Evolutionary conservation across 2,329 filamentous ascomycete species (phyloP).

Genomic region (Lachnellula occidentalis): DNA sequence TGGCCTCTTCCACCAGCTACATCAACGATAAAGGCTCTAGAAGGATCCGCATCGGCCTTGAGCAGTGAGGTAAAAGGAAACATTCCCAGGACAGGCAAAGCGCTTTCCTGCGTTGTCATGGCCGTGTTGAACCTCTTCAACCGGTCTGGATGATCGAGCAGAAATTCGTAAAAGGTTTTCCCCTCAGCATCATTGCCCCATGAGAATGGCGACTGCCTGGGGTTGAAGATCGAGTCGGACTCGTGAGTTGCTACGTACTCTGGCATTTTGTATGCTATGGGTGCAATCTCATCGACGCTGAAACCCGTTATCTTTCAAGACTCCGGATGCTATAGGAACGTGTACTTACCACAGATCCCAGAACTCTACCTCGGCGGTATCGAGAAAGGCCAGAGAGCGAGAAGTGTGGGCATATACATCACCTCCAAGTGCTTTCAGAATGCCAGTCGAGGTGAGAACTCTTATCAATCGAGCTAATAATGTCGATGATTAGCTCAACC

Average conservation of each 20-base stretch:
- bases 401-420: conserved; percentile 28
- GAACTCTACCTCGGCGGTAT: conserved; percentile 25
- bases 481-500: background rate
- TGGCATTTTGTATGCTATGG: conserved; percentile 19
- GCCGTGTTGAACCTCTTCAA: conserved; percentile 23
- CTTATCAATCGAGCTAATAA: conserved; percentile 26
- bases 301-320: background rate
- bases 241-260: conserved; percentile 23
- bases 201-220: conserved; percentile 17
- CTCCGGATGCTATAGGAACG: background rate
- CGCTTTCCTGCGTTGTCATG: conserved; percentile 7
- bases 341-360: conserved; percentile 21
- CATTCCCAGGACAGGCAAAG: conserved; percentile 1
- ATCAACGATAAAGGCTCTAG: conserved; percentile 17
- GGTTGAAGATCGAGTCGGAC: conserved; percentile 12
- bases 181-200: conserved; percentile 21
- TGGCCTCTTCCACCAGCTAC: conserved; percentile 22
- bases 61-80: conserved; percentile 3
- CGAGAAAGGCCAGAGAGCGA: conserved; percentile 27
- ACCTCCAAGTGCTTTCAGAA: conserved; percentile 25
- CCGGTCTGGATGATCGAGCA: conserved; percentile 21
- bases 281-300: conserved; percentile 22
- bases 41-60: background rate
- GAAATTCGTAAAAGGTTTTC: conserved; percentile 24
- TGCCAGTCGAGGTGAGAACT: conserved; percentile 27